Conservation (phyloP, 1,139 yeast genomes). For the Lodderomyces oxycetoniae region DNA sequence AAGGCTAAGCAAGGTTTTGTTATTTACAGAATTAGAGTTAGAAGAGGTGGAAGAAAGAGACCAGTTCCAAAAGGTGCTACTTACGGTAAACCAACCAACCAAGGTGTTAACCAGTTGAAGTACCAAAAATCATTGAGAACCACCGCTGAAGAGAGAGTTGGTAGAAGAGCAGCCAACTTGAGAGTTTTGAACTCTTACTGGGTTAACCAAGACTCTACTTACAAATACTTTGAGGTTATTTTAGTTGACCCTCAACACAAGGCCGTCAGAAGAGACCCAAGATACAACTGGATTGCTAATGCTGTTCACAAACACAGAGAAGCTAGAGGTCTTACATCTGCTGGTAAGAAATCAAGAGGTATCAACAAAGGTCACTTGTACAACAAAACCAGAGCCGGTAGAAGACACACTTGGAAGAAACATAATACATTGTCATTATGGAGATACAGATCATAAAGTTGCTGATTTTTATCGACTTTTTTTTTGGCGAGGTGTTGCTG, state of each 20-base stretch:
- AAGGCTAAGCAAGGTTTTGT: conserved; percentile 99
- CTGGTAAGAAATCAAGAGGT: conserved; percentile 99
- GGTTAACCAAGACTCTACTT: conserved; percentile 99
- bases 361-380: conserved; percentile 99
- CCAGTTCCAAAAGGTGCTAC: conserved; percentile 99
- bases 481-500: no score
- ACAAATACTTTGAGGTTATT: conserved; percentile 98
- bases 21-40: conserved; percentile 97
- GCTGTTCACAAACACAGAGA: conserved; percentile 99
- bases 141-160: conserved; percentile 99
- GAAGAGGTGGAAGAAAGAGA: conserved; percentile 99
- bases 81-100: conserved; percentile 99
- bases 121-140: conserved; percentile 98
- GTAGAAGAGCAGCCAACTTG: conserved; percentile 97
- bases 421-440: conserved; percentile 98
- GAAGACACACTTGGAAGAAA: conserved; percentile 99
- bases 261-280: conserved; percentile 98
- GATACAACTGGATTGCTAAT: conserved; percentile 99
- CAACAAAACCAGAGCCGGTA: conserved; percentile 98
- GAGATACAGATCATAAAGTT: conserved; percentile 86
- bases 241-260: conserved; percentile 96
- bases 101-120: conserved; percentile 98
- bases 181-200: conserved; percentile 99
- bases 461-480: no score
- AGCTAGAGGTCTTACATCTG: conserved; percentile 96